Conservation (phyloP, 257 asterid genomes). For the Fraxinus excelsior region DNA sequence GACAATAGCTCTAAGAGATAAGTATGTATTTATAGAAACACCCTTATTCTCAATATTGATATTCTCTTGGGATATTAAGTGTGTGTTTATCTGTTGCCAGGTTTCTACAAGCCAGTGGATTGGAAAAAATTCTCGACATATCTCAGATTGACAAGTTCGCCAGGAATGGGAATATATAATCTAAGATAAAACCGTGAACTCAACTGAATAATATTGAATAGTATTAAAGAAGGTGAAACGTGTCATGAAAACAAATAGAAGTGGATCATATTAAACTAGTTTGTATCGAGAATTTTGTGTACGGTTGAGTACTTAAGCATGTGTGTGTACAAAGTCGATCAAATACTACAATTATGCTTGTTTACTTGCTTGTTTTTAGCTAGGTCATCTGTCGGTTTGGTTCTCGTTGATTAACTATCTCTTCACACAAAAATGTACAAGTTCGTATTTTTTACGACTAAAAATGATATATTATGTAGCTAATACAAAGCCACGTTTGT, state of each 20-base stretch:
- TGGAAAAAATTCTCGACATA: conserved; percentile 61
- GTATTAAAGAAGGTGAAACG: too few species aligned
- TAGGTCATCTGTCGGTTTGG: background rate
- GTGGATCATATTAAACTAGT: background rate
- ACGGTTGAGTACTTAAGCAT: background rate
- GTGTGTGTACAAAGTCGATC: background rate
- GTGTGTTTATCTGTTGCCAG: conserved; percentile 35
- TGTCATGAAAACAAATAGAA: background rate
- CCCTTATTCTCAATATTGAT: background rate
- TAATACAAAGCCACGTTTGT: too few species aligned
- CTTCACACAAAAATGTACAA: too few species aligned
- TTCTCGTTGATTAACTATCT: too few species aligned
- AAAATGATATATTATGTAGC: too few species aligned
- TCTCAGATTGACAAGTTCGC: conserved; percentile 60
- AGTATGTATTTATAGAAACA: conserved; percentile 35
- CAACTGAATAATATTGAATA: background rate
- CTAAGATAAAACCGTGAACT: background rate
- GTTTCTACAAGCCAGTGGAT: conserved; percentile 62
- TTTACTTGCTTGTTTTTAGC: background rate
- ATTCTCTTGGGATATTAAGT: background rate
- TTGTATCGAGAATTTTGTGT: conserved; percentile 20
- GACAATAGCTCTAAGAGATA: conserved; percentile 59
- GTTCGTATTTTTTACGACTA: too few species aligned
- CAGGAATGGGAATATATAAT: conserved; percentile 37
- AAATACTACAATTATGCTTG: background rate